Evolutionary conservation across 371 early-diverging fungal genomes (phyloP).

Genomic region (Mortierella sp.): DNA sequence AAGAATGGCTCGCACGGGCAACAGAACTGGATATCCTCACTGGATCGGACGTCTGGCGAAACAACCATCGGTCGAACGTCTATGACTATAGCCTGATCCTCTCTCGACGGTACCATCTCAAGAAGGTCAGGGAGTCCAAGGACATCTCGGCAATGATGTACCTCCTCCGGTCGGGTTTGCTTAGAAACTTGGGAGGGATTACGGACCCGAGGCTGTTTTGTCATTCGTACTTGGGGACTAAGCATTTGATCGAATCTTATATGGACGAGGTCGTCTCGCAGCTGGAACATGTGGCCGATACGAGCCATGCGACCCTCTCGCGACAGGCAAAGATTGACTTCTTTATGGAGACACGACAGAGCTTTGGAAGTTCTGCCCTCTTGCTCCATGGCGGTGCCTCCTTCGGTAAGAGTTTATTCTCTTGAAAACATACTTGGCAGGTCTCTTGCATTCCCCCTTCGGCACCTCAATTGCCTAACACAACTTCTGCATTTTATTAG

Average conservation of each 20-base stretch:
- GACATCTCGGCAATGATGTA: conserved; percentile 75
- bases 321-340: conserved; percentile 75
- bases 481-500: conserved; percentile 25
- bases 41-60: conserved; percentile 73
- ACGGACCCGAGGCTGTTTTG: conserved; percentile 73
- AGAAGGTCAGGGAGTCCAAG: conserved; percentile 62
- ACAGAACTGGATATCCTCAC: conserved; percentile 64
- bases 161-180: conserved; percentile 68
- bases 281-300: conserved; percentile 70
- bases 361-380: conserved; percentile 79
- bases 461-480: not conserved
- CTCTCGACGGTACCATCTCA: conserved; percentile 66
- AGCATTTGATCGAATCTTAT: conserved; percentile 79
- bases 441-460: not conserved
- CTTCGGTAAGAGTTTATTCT: conserved; percentile 60
- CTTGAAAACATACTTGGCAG: no score
- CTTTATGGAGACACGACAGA: conserved; percentile 75
- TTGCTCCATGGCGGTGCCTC: conserved; percentile 81
- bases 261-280: conserved; percentile 72
- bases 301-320: conserved; percentile 59
- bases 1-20: conserved; percentile 72
- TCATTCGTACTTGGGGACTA: conserved; percentile 76
- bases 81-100: conserved; percentile 80
- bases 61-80: conserved; percentile 63
- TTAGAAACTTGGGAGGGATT: conserved; percentile 82